Percentiles rank a stretch among this genome's conserved stretches.
These are phyloP conservation scores for Trichosporon sp. DNA, from an alignment of 1,284 basidiomycete genomes.

Conservation along the genomic window DNA sequence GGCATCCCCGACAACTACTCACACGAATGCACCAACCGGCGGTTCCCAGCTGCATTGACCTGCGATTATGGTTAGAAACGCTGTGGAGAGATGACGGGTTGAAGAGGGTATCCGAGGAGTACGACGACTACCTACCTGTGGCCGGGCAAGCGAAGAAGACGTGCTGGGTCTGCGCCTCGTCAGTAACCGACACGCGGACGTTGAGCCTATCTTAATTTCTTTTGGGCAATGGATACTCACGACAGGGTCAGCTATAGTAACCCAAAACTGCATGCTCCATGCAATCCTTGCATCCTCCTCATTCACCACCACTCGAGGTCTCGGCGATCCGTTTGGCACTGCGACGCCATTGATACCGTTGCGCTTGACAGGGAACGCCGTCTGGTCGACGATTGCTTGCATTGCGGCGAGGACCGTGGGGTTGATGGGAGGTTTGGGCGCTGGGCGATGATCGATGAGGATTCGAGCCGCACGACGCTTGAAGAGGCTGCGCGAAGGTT, in stretches of 20 bases:
- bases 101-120: not conserved
- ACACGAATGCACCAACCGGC: slow-evolving; percentile 84
- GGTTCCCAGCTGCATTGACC: slow-evolving; percentile 90
- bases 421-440: slow-evolving; percentile 5
- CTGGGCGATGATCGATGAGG: slow-evolving; percentile 6
- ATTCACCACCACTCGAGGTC: not conserved
- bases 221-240: slow-evolving; percentile 15
- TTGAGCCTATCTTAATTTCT: not conserved
- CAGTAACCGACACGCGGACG: slow-evolving; percentile 1
- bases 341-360: not conserved
- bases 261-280: slow-evolving; percentile 46
- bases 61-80: slow-evolving; percentile 44
- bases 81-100: not conserved
- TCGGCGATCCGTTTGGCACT: not conserved
- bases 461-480: not conserved
- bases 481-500: not conserved
- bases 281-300: slow-evolving; percentile 37
- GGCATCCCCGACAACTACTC: slow-evolving; percentile 38
- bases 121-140: slow-evolving; percentile 22
- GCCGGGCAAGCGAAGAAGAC: slow-evolving; percentile 89
- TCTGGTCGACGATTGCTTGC: slow-evolving; percentile 1
- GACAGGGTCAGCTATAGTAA: slow-evolving; percentile 45
- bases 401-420: not conserved
- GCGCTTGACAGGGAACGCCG: not conserved
- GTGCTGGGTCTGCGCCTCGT: slow-evolving; percentile 57